Evolutionary conservation across 164 flowering plant genomes (phyloP).

Genomic region (Liriodendron chinense): DNA sequence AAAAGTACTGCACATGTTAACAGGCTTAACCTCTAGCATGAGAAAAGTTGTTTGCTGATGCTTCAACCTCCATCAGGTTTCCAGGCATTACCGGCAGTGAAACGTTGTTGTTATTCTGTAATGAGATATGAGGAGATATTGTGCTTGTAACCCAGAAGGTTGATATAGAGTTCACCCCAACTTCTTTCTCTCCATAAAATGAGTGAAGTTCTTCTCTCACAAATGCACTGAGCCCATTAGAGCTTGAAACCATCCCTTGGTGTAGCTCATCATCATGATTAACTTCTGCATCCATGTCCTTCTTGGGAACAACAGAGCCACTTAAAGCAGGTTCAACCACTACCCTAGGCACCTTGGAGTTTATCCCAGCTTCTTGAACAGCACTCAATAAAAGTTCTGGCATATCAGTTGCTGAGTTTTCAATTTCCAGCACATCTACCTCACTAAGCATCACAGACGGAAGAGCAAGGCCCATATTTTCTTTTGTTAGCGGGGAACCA

Average conservation of each 20-base stretch:
- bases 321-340: conserved; percentile 12
- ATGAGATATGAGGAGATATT: conserved; percentile 22
- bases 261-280: conserved; percentile 7
- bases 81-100: conserved; percentile 18
- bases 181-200: conserved; percentile 40
- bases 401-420: conserved; percentile 14
- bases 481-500: conserved; percentile 16
- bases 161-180: conserved; percentile 17
- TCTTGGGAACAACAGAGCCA: conserved; percentile 19
- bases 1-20: neutral
- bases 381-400: conserved; percentile 17
- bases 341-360: conserved; percentile 12
- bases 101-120: conserved; percentile 15
- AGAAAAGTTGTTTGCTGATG: conserved; percentile 18
- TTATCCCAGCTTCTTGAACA: conserved; percentile 14
- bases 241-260: conserved; percentile 12
- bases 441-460: conserved; percentile 16
- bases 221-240: conserved; percentile 20
- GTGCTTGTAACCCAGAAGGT: conserved; percentile 23
- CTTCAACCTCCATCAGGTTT: conserved; percentile 19
- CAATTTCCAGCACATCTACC: conserved; percentile 13
- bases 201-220: conserved; percentile 44
- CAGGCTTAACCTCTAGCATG: conserved; percentile 37
- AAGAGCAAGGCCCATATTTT: conserved; percentile 8
- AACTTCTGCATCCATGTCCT: conserved; percentile 15